These are phyloP conservation scores for Nothophytophthora sp. DNA, from an alignment of 352 stramenopile genomes.

Conservation along the genomic window DNA sequence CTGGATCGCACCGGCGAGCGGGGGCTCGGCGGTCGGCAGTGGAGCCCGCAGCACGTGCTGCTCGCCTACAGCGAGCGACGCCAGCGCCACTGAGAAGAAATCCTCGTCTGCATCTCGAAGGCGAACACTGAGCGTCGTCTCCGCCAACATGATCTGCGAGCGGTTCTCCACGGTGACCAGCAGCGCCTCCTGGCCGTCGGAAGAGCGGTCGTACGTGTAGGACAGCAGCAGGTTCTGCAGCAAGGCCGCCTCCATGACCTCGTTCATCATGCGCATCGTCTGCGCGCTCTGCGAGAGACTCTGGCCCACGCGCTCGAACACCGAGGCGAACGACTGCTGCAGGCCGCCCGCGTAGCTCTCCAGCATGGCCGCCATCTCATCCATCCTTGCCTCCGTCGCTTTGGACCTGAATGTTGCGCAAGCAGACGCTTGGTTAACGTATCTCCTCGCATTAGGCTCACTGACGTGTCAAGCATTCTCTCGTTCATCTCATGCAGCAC, in stretches of 20 bases:
- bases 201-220: conserved; percentile 21
- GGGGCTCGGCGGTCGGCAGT: conserved; percentile 10
- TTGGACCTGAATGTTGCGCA: too few species aligned
- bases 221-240: conserved; percentile 58
- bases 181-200: conserved; percentile 17
- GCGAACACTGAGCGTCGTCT: conserved; percentile 25
- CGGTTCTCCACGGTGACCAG: conserved; percentile 45
- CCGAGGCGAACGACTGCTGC: conserved; percentile 71
- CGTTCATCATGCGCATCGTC: conserved; percentile 86
- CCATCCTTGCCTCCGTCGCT: conserved; percentile 36
- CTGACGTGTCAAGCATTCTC: neutral
- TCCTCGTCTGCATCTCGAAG: conserved; percentile 3
- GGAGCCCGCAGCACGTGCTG: conserved; percentile 31
- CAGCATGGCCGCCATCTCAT: conserved; percentile 71
- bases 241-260: conserved; percentile 77
- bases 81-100: conserved; percentile 22
- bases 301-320: conserved; percentile 68
- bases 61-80: conserved; percentile 21
- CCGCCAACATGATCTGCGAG: conserved; percentile 57
- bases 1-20: conserved; percentile 29
- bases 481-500: neutral
- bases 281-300: conserved; percentile 67
- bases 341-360: conserved; percentile 56
- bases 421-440: too few species aligned
- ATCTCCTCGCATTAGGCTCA: too few species aligned